phyloP scores from a whole-genome alignment of 345 rosid species.

The Streptanthus diversifolius region DNA sequence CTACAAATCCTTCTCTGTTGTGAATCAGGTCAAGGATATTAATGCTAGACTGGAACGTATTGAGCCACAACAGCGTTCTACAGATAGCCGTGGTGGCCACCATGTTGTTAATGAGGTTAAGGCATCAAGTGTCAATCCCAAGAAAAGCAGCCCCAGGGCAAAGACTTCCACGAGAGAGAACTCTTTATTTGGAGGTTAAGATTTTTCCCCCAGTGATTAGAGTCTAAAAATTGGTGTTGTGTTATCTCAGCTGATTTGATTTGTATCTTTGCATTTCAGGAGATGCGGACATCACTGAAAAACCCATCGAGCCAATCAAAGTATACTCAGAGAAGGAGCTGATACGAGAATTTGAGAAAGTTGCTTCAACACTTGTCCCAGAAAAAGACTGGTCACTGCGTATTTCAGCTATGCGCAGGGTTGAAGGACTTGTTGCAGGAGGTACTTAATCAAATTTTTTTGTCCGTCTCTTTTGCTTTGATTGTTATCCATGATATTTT shows the following conservation, averaged over 20 bases:
- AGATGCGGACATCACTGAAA: slow-evolving; percentile 72
- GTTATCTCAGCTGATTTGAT: slow-evolving; percentile 7
- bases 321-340: slow-evolving; percentile 97
- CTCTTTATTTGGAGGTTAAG: slow-evolving; percentile 88
- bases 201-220: not conserved
- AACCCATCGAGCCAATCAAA: slow-evolving; percentile 75
- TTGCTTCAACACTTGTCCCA: slow-evolving; percentile 79
- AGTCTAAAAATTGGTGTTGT: not conserved
- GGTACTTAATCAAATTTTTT: slow-evolving; percentile 41
- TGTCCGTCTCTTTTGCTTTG: slow-evolving; percentile 7
- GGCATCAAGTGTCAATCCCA: slow-evolving; percentile 53
- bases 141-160: slow-evolving; percentile 87
- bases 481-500: slow-evolving; percentile 3
- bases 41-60: slow-evolving; percentile 93
- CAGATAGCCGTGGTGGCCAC: slow-evolving; percentile 52
- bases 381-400: slow-evolving; percentile 99
- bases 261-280: slow-evolving; percentile 44
- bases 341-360: slow-evolving; percentile 86
- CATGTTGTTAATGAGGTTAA: slow-evolving; percentile 59
- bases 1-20: not conserved
- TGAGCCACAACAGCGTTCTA: slow-evolving; percentile 66
- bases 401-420: slow-evolving; percentile 96
- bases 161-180: slow-evolving; percentile 72
- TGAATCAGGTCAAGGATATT: slow-evolving; percentile 85
- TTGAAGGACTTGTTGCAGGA: slow-evolving; percentile 95